Conservation (phyloP, 2,329 filamentous ascomycete genomes). For the Sporothrix protearum region DNA sequence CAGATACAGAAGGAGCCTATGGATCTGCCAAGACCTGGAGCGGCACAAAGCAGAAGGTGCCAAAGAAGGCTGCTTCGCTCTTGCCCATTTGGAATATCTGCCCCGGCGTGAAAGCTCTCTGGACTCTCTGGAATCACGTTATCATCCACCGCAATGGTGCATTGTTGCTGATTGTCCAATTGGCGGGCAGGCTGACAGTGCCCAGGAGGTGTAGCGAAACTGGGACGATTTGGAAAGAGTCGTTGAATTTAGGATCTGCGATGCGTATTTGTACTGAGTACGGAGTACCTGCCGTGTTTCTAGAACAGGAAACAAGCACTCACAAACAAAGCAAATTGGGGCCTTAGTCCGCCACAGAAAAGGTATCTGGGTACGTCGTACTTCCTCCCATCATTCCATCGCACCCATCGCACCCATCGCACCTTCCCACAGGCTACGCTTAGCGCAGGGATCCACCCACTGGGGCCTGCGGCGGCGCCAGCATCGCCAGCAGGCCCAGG, state of each 20-base stretch:
- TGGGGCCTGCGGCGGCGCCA: neutral
- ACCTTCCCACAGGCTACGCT: neutral
- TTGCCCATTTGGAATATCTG: constrained; percentile 1
- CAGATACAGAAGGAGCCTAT: neutral
- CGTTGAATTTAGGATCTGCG: neutral
- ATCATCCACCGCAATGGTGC: constrained; percentile 1
- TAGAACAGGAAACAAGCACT: constrained; percentile 8
- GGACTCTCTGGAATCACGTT: constrained; percentile 5
- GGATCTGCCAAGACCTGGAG: constrained; percentile 1
- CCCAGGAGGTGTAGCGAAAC: neutral
- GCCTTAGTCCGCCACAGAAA: neutral
- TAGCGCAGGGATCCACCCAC: constrained; percentile 7
- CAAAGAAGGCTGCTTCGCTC: neutral
- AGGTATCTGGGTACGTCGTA: neutral
- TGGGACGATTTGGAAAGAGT: neutral
- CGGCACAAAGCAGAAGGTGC: constrained; percentile 13
- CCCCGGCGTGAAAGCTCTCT: neutral
- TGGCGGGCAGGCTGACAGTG: neutral
- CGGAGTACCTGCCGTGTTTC: too few species aligned
- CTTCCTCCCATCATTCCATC: neutral
- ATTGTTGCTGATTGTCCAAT: neutral
- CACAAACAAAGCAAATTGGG: neutral
- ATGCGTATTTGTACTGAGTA: constrained; percentile 8
- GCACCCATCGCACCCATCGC: neutral
- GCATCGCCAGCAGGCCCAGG: neutral